These are phyloP conservation scores for Botrytis hyacinthi DNA, from an alignment of 2,329 filamentous ascomycete genomes.

Conservation along the genomic window DNA sequence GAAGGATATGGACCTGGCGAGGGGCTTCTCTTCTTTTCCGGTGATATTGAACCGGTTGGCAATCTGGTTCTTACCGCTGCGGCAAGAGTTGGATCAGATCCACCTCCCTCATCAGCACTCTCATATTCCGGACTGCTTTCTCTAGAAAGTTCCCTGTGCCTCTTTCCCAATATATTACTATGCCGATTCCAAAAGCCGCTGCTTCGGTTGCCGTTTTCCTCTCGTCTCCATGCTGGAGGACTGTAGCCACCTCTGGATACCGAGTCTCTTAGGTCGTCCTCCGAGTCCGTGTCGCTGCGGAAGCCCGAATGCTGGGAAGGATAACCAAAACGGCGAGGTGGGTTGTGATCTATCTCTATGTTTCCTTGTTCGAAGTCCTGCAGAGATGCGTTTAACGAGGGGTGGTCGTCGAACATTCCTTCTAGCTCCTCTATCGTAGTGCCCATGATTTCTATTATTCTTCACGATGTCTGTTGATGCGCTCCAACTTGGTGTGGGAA, in stretches of 20 bases:
- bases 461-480: slow-evolving; percentile 12
- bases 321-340: slow-evolving; percentile 46
- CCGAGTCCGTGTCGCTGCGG: slow-evolving; percentile 48
- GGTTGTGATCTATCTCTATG: slow-evolving; percentile 39
- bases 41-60: slow-evolving; percentile 53
- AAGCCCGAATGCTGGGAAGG: slow-evolving; percentile 64
- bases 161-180: slow-evolving; percentile 49
- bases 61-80: slow-evolving; percentile 40
- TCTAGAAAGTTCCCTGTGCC: slow-evolving; percentile 51
- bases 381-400: slow-evolving; percentile 58
- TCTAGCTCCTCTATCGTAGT: slow-evolving; percentile 48
- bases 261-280: slow-evolving; percentile 42
- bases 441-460: slow-evolving; percentile 23
- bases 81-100: slow-evolving; percentile 36
- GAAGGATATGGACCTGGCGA: slow-evolving; percentile 47
- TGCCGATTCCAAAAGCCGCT: slow-evolving; percentile 51
- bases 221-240: slow-evolving; percentile 60
- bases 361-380: slow-evolving; percentile 59
- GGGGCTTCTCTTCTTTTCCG: slow-evolving; percentile 54
- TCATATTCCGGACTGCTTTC: slow-evolving; percentile 60
- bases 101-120: slow-evolving; percentile 50
- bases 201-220: slow-evolving; percentile 44
- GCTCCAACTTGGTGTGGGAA: slow-evolving; percentile 25
- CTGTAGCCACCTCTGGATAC: slow-evolving; percentile 56
- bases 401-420: slow-evolving; percentile 54